phyloP scores from a whole-genome alignment of 2,329 filamentous ascomycete genomes.

The Aureobasidium sp. region DNA sequence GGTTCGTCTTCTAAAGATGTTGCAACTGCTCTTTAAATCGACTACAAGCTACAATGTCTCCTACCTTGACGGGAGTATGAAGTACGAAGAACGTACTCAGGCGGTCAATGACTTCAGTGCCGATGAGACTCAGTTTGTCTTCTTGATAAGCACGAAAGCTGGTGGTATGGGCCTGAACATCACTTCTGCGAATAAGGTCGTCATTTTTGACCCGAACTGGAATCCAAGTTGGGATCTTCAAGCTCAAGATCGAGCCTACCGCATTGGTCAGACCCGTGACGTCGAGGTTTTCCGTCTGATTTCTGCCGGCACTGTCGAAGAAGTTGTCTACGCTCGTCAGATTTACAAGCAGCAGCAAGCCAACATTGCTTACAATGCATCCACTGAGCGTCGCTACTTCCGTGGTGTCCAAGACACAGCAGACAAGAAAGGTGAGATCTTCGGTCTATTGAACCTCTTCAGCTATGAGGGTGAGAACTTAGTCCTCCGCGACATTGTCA shows the following conservation, averaged over 20 bases:
- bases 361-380: conserved; percentile 93
- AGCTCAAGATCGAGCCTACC: conserved; percentile 91
- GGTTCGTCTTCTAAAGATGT: conserved; percentile 73
- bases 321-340: conserved; percentile 93
- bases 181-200: conserved; percentile 94
- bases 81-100: conserved; percentile 72
- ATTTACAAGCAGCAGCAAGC: conserved; percentile 99
- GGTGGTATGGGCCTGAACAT: conserved; percentile 95
- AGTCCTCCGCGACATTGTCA: conserved; percentile 88
- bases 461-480: conserved; percentile 72
- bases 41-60: conserved; percentile 81
- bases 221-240: conserved; percentile 93
- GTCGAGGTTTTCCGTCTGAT: conserved; percentile 94
- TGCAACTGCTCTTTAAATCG: conserved; percentile 77
- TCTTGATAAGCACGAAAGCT: conserved; percentile 88
- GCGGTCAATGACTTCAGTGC: conserved; percentile 88
- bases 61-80: conserved; percentile 80
- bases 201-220: conserved; percentile 96
- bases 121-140: conserved; percentile 81
- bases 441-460: conserved; percentile 82
- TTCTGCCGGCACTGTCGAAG: conserved; percentile 86
- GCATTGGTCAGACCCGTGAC: conserved; percentile 85
- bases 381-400: conserved; percentile 88
- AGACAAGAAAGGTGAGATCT: conserved; percentile 84
- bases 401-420: conserved; percentile 82